Evolutionary conservation across 352 stramenopile genomes (phyloP).

Genomic region (Synura sp.): DNA sequence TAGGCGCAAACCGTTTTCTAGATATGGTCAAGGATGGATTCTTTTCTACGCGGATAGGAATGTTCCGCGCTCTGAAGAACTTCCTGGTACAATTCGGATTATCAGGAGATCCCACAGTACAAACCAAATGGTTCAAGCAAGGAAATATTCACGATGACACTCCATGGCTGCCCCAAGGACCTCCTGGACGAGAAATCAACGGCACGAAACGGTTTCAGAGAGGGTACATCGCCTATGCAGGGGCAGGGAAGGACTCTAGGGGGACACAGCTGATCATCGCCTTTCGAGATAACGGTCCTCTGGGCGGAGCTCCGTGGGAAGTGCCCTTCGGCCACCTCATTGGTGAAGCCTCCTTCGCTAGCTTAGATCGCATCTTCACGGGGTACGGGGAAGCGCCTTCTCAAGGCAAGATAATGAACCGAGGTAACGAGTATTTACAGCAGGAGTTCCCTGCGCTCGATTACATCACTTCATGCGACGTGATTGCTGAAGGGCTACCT

Average conservation of each 20-base stretch:
- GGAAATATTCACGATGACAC: conserved; percentile 54
- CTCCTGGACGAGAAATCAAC: conserved; percentile 48
- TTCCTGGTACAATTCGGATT: conserved; percentile 63
- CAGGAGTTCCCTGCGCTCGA: conserved; percentile 55
- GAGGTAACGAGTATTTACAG: conserved; percentile 51
- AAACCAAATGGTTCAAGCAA: conserved; percentile 44
- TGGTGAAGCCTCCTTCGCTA: conserved; percentile 50
- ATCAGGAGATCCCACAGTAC: conserved; percentile 45
- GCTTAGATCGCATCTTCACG: conserved; percentile 54
- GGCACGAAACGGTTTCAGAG: conserved; percentile 54
- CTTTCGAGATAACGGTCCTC: conserved; percentile 49
- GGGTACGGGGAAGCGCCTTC: conserved; percentile 56
- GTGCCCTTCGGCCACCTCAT: conserved; percentile 60
- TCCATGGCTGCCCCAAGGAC: conserved; percentile 57
- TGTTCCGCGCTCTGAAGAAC: conserved; percentile 55
- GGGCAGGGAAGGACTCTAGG: conserved; percentile 53
- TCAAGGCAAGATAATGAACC: conserved; percentile 49
- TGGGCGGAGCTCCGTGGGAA: conserved; percentile 60
- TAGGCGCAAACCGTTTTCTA: conserved; percentile 54
- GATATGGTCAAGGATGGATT: conserved; percentile 54
- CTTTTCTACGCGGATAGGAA: conserved; percentile 52
- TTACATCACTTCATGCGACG: conserved; percentile 52
- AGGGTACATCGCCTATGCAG: conserved; percentile 57
- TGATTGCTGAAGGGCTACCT: not conserved
- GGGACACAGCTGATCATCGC: conserved; percentile 58